Base-by-base conservation (phyloP, 1,139 yeast genomes). In the Hansenula lynferdii region DNA sequence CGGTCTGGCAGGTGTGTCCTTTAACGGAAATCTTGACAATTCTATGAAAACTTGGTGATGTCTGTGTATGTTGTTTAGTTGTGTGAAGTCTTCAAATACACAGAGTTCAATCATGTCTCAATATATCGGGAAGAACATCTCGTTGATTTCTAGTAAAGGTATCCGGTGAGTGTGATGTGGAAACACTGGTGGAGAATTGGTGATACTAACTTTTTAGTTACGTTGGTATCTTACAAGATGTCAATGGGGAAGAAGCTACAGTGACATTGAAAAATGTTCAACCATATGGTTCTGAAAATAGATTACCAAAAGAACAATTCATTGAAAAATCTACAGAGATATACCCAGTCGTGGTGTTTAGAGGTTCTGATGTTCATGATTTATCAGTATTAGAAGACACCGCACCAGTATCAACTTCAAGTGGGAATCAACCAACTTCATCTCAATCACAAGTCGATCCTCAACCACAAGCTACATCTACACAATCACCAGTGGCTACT, bases 291-390 rank as follows among this genome's bases (percentile, higher is more conserved):
- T 85, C 97, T 14, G 98, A 92, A 60, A 97, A 96, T 23, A 77
- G 98, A 54, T 72, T 84, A 53, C n/a, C n/a, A n/a, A n/a, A n/a
- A n/a, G n/a, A n/a, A n/a, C n/a, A n/a, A n/a, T n/a, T n/a, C n/a
- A n/a, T n/a, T n/a, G n/a, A n/a, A n/a, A n/a, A n/a, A n/a, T 77
- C 85, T 14, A 70, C 71, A 31, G 85, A 81, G 37, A 72, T 84
- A 16, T 86, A 80, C 58, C 92, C 86, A 32, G 78, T 77, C 47
- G 90, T 92, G 43, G 89, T 85, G 36, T 85, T 92, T 60, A 77
- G 94, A 50, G 98, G 98, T 29, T 79, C 87, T 28, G 97, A 90
- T 54, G 97, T 92, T 29, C 85, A 86, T 64, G 96, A 86, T 56
- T 72, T 92, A 61, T 78, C 80, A 47, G 95, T 92, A 44, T 72